A percentile compares a stretch with the other conserved stretches of the same genome.
Evolutionary conservation across 1,139 yeast species (phyloP).

Genomic region (Candida mesenterica): DNA sequence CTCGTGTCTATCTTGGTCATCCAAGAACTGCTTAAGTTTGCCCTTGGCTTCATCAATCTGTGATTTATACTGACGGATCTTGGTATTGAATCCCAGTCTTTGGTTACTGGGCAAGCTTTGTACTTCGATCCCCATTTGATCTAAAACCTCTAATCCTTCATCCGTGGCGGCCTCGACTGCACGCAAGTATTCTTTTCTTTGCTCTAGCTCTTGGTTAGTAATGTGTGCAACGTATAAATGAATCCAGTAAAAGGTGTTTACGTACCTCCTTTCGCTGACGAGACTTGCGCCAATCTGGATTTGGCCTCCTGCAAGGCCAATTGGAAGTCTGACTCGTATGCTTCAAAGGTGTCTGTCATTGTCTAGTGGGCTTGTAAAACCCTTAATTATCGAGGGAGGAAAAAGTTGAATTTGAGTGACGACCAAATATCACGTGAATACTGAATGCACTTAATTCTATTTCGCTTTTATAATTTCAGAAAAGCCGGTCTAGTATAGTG

Average conservation of each 20-base stretch:
- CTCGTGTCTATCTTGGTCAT: conserved; percentile 63
- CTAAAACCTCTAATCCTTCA: conserved; percentile 75
- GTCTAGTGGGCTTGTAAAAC: conserved; percentile 1
- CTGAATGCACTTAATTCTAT: neutral
- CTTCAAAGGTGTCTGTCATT: conserved; percentile 62
- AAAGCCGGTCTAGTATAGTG: conserved; percentile 44
- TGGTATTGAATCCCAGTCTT: conserved; percentile 66
- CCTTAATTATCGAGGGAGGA: no score
- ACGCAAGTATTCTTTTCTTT: conserved; percentile 50
- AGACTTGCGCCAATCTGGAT: conserved; percentile 60
- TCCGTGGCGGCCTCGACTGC: conserved; percentile 69
- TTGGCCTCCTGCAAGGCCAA: conserved; percentile 70
- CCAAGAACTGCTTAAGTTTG: conserved; percentile 50
- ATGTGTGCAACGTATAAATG: neutral
- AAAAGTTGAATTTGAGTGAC: neutral
- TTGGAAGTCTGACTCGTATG: conserved; percentile 74
- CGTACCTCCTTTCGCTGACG: conserved; percentile 53
- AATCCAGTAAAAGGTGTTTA: no score
- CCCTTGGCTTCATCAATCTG: conserved; percentile 60
- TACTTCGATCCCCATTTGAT: conserved; percentile 78
- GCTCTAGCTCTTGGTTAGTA: conserved; percentile 29
- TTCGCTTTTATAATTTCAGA: no score
- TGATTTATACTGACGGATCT: conserved; percentile 63
- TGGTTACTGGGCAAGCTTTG: conserved; percentile 74
- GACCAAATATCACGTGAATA: neutral